Base-by-base conservation (phyloP, 129 eudicot species). In the Saussurea involucrata region DNA sequence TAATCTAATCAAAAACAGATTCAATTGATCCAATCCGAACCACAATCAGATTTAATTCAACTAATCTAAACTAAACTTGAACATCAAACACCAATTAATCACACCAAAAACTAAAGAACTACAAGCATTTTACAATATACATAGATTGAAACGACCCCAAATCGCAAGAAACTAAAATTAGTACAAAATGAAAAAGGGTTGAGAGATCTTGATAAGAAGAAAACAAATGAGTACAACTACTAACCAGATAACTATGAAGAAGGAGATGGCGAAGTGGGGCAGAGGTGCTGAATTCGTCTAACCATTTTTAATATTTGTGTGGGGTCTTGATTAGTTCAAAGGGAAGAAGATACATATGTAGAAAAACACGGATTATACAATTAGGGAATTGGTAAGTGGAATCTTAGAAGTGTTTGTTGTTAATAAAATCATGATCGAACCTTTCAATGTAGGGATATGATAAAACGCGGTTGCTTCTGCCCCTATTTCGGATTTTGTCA, bases 241-340 rank as follows among this genome's bases (percentile, higher is more conserved):
- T 81, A 34, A 81, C 80, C 84, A 28, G 66, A 74, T 13, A 58
- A 18, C 53, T 63, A 40, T 27, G 36, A 69, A 40, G 32, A 64
- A 27, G 74, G 34, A 18, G 84, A 55, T 25, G 84, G 7, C 61
- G 61, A 24, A 68, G 80, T 61, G 76, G 76, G 76, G 22, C 66
- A 80, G 78, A 74, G 33, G 69, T 68, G 80, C 60, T 81, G 66
- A 74, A 74, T 67, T 81, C 60, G 74, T 77, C 81, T 22, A 10
- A 6, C 11, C 68, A 27, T 65, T 40, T 40, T 40, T 40, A 9
- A 8, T 8, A 8, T 40, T 40, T 40, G 15, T 40, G 49, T 0
- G 12, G 40, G 17, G 28, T 68, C 53, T 77, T 77, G 81, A 77
- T 77, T 53, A 77, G 68, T 77, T 77, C 75, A 68, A 68, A 12